Percentiles rank a stretch among this genome's conserved stretches.
Conservation (phyloP, 2,329 filamentous ascomycete genomes). For the Colletotrichum melonis region DNA sequence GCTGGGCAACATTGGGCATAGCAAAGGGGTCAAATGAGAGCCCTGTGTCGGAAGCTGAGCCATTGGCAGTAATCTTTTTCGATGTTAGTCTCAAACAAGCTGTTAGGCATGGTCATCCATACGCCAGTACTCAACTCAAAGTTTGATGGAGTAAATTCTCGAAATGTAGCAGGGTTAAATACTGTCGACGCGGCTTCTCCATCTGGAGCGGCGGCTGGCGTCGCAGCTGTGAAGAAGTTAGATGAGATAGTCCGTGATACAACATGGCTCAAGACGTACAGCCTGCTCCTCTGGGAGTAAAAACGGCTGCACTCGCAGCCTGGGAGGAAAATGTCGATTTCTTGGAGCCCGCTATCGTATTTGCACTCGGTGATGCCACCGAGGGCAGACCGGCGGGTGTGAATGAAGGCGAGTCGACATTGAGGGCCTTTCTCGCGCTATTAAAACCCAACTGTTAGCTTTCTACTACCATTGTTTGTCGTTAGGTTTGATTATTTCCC, state of each 20-base stretch:
- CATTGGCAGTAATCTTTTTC: constrained; percentile 56
- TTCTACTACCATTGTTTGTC: neutral
- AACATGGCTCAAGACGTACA: constrained; percentile 43
- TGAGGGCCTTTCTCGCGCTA: constrained; percentile 80
- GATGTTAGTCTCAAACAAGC: neutral
- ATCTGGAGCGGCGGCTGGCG: constrained; percentile 44
- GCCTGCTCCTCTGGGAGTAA: constrained; percentile 76
- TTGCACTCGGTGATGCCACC: constrained; percentile 40
- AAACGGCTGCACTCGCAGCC: constrained; percentile 87
- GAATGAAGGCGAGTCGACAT: constrained; percentile 96
- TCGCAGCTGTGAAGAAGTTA: constrained; percentile 25
- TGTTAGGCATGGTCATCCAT: constrained; percentile 38
- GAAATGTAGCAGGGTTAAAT: constrained; percentile 68
- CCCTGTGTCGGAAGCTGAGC: constrained; percentile 59
- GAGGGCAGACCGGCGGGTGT: constrained; percentile 70
- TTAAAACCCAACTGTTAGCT: constrained; percentile 16
- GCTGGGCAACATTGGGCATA: constrained; percentile 66
- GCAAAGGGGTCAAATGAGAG: constrained; percentile 73
- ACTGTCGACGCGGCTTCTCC: constrained; percentile 50
- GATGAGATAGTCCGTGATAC: neutral
- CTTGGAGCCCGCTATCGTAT: constrained; percentile 59
- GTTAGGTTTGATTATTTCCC: neutral
- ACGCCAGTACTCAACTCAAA: constrained; percentile 65
- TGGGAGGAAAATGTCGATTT: constrained; percentile 87
- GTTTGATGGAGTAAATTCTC: constrained; percentile 69